phyloP scores from a whole-genome alignment of 306 rosid species.

The Medicago lupulina region DNA sequence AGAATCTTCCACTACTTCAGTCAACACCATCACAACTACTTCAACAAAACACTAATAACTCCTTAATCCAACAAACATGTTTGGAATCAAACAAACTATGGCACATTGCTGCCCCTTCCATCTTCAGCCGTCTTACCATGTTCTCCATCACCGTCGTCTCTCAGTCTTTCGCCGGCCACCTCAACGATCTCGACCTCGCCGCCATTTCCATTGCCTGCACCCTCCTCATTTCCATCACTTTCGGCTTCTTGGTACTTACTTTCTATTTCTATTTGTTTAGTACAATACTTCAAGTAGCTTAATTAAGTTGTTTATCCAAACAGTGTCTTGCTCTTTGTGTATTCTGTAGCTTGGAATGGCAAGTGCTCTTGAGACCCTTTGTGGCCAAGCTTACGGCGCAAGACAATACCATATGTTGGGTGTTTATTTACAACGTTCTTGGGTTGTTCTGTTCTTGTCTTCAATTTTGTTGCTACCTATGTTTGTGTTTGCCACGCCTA shows the following conservation, averaged over 20 bases:
- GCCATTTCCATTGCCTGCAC: slow-evolving; percentile 73
- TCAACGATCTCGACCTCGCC: slow-evolving; percentile 66
- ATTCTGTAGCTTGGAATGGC: slow-evolving; percentile 77
- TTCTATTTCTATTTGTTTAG: not conserved
- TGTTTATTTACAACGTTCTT: slow-evolving; percentile 69
- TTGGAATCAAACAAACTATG: slow-evolving; percentile 62
- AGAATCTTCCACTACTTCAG: slow-evolving; percentile 39
- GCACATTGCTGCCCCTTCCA: slow-evolving; percentile 72
- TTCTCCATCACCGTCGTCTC: slow-evolving; percentile 72
- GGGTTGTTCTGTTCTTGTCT: slow-evolving; percentile 62
- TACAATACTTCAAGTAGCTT: not conserved
- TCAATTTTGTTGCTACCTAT: slow-evolving; percentile 60
- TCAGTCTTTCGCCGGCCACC: slow-evolving; percentile 76
- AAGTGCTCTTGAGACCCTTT: slow-evolving; percentile 72
- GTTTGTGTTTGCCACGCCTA: slow-evolving; percentile 63
- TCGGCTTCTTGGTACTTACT: slow-evolving; percentile 60
- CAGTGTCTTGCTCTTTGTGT: not conserved
- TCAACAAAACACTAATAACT: not conserved
- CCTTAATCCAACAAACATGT: slow-evolving; percentile 49
- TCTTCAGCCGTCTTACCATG: slow-evolving; percentile 79
- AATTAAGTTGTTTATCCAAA: not conserved
- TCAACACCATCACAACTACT: slow-evolving; percentile 7
- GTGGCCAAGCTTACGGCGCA: slow-evolving; percentile 84
- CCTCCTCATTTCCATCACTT: slow-evolving; percentile 64
- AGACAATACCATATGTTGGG: slow-evolving; percentile 62